A percentile compares a stretch with the other conserved stretches of the same genome.
phyloP scores from a whole-genome alignment of 208 protist genomes.

The Trypanosoma congolense region DNA sequence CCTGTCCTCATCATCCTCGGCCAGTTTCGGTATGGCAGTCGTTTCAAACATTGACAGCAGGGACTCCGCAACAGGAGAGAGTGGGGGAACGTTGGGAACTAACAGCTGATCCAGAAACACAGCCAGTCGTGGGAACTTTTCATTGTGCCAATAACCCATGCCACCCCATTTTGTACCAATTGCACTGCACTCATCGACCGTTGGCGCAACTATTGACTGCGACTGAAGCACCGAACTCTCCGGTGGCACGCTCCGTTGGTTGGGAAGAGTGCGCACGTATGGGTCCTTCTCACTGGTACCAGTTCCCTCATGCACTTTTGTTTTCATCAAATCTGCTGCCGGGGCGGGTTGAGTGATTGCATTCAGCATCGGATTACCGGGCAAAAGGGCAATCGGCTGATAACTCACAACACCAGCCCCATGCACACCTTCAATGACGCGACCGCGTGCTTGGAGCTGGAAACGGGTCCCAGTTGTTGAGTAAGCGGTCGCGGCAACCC shows the following conservation, averaged over 20 bases:
- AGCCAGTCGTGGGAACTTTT: slow-evolving; percentile 48
- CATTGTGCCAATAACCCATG: slow-evolving; percentile 72
- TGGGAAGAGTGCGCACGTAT: slow-evolving; percentile 73
- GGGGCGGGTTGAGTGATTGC: slow-evolving; percentile 35
- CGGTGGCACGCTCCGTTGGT: slow-evolving; percentile 45
- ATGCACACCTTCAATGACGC: slow-evolving; percentile 44
- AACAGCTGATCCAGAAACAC: slow-evolving; percentile 49
- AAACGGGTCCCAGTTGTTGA: not conserved
- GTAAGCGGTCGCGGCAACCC: slow-evolving; percentile 1
- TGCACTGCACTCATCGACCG: slow-evolving; percentile 37
- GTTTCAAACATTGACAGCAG: slow-evolving; percentile 52
- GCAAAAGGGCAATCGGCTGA: slow-evolving; percentile 31
- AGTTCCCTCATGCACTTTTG: slow-evolving; percentile 69
- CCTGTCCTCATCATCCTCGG: slow-evolving; percentile 11
- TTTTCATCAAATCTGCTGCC: slow-evolving; percentile 72
- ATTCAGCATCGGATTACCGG: not conserved
- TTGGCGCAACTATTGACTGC: slow-evolving; percentile 29
- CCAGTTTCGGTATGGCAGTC: slow-evolving; percentile 38
- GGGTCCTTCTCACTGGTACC: slow-evolving; percentile 70
- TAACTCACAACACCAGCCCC: slow-evolving; percentile 66
- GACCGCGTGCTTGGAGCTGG: slow-evolving; percentile 50
- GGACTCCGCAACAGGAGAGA: slow-evolving; percentile 51
- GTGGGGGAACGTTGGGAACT: slow-evolving; percentile 37
- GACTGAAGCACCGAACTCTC: slow-evolving; percentile 49
- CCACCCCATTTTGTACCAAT: slow-evolving; percentile 42